Conservation (phyloP, 2,329 filamentous ascomycete genomes). For the Botryotinia calthae region DNA sequence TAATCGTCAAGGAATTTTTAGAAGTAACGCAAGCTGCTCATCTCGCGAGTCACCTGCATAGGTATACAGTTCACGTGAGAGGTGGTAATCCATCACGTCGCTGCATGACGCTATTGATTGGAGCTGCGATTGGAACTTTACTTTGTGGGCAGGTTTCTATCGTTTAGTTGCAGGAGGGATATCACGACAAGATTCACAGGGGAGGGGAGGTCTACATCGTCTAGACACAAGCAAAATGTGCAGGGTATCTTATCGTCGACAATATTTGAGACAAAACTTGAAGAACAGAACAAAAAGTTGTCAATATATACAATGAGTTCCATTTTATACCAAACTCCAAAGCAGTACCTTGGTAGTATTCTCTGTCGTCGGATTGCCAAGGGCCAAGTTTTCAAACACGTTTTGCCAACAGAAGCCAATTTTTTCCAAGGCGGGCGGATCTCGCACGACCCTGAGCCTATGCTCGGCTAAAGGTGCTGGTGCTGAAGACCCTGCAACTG, state of each 20-base stretch:
- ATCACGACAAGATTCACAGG: neutral
- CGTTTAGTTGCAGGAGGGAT: neutral
- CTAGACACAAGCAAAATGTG: neutral
- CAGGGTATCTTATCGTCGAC: neutral
- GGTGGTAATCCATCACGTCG: neutral
- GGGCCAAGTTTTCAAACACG: neutral
- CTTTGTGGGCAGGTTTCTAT: neutral
- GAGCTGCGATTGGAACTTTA: neutral
- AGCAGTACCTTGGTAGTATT: neutral
- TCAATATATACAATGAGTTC: neutral
- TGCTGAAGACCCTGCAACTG: neutral
- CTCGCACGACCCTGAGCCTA: neutral
- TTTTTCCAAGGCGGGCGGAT: conserved; percentile 2
- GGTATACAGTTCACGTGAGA: neutral
- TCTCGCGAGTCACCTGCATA: neutral
- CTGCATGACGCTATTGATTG: neutral
- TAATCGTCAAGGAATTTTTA: neutral
- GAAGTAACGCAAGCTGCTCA: neutral
- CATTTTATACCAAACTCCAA: neutral
- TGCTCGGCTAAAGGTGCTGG: neutral
- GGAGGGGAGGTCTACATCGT: neutral
- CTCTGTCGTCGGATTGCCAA: neutral
- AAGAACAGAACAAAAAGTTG: neutral
- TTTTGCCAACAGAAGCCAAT: conserved; percentile 14
- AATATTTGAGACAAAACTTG: neutral